Base-by-base conservation (phyloP, 2,329 filamentous ascomycete genomes). In the Sclerotinia glacialis region DNA sequence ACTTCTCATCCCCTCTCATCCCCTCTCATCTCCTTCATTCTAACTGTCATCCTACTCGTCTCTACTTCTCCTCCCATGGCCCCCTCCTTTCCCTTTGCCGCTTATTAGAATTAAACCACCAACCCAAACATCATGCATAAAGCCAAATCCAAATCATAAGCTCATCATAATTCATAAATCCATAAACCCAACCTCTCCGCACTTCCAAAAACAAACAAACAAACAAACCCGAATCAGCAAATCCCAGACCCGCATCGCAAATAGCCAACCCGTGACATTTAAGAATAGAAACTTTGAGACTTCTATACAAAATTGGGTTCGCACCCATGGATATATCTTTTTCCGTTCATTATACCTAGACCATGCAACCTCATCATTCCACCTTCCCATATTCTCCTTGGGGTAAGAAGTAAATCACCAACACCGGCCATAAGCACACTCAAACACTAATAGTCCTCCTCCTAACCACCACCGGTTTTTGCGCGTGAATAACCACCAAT, bases 401-500 rank as follows among this genome's bases (percentile, higher is more conserved):
- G 5, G 14, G 5, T 40, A 40, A 40, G 37, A 3, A 40, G 37
- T 12, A 37, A 40, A 40, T 12, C 37, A 40, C 11, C 37, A 40
- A 40, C 37, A 40, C 37, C 8, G 14, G 16, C 14, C 14, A 40
- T 16, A 40, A 40, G 37, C 37, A 60, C n/a, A 16, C 47, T 71
- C 67, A 76, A n/a, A 76, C 69, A 69, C 72, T 73, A 23, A 69
- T 70, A 3, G 70, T 72, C 59, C 74, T 69, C 49, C 72, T 65
- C 60, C 74, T 70, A 4, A 66, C 69, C 23, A 64, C 50, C 18
- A 70, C 69, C 5, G 74, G 74, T 62, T 77, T 77, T 67, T 74
- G 71, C 44, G 75, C 93, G 76, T 96, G 92, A 72, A 93, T 96
- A 67, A 98, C 93, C 77, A 96, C 87, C 73, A 98, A 83, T 77